These are phyloP conservation scores for Tuber brumale DNA, from an alignment of 495 filamentous ascomycete genomes.

Conservation along the genomic window DNA sequence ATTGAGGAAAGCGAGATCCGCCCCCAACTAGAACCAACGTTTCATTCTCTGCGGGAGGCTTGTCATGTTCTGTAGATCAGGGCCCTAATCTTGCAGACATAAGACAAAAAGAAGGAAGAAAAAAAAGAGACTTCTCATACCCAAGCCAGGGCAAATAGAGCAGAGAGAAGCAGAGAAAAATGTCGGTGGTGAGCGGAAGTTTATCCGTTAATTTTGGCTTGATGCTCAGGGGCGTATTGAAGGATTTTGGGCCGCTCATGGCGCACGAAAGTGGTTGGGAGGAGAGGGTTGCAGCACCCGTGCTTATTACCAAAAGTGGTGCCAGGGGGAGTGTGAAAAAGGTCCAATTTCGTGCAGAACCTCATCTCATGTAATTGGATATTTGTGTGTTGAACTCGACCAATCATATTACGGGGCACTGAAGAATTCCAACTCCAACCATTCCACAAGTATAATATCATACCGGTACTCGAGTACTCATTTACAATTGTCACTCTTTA, in stretches of 20 bases:
- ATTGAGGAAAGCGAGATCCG: not conserved
- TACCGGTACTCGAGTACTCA: not conserved
- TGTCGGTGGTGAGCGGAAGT: not conserved
- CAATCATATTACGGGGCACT: not conserved
- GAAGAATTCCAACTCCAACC: not conserved
- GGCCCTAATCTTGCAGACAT: not conserved
- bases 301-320: not conserved
- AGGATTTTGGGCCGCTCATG: not conserved
- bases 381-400: not conserved
- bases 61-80: not conserved
- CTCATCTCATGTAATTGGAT: not conserved
- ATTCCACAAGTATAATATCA: not conserved
- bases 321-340: not conserved
- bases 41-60: not conserved
- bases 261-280: not conserved
- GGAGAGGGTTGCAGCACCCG: not conserved
- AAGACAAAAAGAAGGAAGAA: not conserved
- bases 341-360: not conserved
- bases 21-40: not conserved
- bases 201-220: not conserved
- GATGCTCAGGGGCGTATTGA: not conserved
- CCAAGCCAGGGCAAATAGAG: not conserved
- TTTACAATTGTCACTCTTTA: not conserved
- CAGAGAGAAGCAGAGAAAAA: not conserved
- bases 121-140: not conserved